These are phyloP conservation scores for Neopestalotiopsis sp. DNA, from an alignment of 2,329 filamentous ascomycete species.

Conservation along the genomic window DNA sequence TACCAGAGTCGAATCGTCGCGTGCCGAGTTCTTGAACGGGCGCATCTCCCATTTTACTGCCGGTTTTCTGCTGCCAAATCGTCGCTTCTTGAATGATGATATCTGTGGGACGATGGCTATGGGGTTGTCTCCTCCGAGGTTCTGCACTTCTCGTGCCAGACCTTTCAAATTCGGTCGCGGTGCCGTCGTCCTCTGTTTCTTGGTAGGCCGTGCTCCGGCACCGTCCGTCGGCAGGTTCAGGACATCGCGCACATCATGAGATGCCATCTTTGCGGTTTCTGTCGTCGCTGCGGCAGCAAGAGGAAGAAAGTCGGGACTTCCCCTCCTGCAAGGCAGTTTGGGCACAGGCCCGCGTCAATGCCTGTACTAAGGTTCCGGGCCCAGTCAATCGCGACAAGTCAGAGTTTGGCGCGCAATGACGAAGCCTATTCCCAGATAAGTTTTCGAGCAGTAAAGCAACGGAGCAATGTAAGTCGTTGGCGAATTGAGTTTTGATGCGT, in stretches of 20 bases:
- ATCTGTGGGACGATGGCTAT: constrained; percentile 70
- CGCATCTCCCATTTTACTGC: constrained; percentile 69
- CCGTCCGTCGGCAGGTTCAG: constrained; percentile 76
- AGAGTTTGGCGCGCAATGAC: neutral
- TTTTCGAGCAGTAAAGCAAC: neutral
- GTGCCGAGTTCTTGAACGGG: constrained; percentile 79
- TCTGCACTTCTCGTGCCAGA: constrained; percentile 70
- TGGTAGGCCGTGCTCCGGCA: constrained; percentile 62
- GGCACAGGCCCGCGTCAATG: neutral
- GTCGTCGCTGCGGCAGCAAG: neutral
- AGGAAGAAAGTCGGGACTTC: neutral
- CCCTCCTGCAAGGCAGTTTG: neutral
- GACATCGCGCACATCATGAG: constrained; percentile 85
- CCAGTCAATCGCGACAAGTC: neutral
- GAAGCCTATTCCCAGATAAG: neutral
- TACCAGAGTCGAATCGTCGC: constrained; percentile 69
- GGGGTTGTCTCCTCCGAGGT: constrained; percentile 68
- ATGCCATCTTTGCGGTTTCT: constrained; percentile 60
- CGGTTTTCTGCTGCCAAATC: constrained; percentile 60
- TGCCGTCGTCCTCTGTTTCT: constrained; percentile 75
- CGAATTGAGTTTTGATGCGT: neutral
- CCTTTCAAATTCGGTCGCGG: constrained; percentile 67
- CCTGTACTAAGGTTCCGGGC: neutral
- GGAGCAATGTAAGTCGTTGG: neutral
- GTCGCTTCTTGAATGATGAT: constrained; percentile 64